Evolutionary conservation across 768 basidiomycete species (phyloP).

Genomic region (Boletus subcaerulescens): DNA sequence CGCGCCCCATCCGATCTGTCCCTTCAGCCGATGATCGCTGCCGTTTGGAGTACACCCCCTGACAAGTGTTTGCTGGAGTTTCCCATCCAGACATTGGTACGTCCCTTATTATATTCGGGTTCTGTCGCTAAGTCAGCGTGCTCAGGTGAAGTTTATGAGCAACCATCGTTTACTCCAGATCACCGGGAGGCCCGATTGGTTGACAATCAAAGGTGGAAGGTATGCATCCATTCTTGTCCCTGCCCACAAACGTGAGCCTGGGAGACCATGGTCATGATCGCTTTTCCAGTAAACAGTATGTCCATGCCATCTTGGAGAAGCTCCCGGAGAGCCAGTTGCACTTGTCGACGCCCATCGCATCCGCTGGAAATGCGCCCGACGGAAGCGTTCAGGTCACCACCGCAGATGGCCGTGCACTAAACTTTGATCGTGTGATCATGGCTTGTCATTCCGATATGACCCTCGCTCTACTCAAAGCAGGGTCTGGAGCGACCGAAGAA

Average conservation of each 20-base stretch:
- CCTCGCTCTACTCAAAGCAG: conserved; percentile 37
- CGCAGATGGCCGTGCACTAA: conserved; percentile 38
- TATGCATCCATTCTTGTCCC: conserved; percentile 26
- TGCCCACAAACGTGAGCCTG: background rate
- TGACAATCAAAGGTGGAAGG: conserved; percentile 74
- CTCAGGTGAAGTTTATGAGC: conserved; percentile 63
- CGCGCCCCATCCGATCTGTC: background rate
- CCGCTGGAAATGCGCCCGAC: conserved; percentile 35
- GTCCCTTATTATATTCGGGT: conserved; percentile 3
- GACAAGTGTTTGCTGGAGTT: conserved; percentile 68
- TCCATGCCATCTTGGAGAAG: conserved; percentile 55
- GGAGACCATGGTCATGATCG: background rate
- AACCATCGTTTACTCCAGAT: conserved; percentile 76
- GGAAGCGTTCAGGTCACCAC: conserved; percentile 46
- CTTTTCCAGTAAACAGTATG: conserved; percentile 54
- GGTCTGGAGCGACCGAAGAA: conserved; percentile 45
- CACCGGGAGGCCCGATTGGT: conserved; percentile 66
- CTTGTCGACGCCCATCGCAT: conserved; percentile 53
- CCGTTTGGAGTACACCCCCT: conserved; percentile 77
- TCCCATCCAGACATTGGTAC: conserved; percentile 62
- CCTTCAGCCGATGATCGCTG: conserved; percentile 71
- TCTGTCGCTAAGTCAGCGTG: background rate
- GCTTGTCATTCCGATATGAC: conserved; percentile 72
- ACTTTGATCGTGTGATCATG: conserved; percentile 70
- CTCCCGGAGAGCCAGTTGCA: conserved; percentile 55